Percentiles rank a stretch among this genome's conserved stretches.
These are phyloP conservation scores for Naumovozyma baii DNA, from an alignment of 805 yeast species.

Conservation along the genomic window DNA sequence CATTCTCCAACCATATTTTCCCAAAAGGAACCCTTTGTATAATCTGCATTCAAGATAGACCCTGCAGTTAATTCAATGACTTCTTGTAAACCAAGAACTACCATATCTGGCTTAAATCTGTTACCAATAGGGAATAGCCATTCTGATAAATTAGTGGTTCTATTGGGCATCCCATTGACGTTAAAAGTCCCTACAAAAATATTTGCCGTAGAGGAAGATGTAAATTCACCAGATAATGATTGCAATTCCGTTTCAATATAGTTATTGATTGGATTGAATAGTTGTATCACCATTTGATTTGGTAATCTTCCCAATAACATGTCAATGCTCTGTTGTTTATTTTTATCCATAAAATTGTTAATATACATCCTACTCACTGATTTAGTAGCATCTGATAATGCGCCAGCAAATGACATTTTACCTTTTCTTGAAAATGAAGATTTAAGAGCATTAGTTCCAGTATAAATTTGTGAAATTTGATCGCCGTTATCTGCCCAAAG, in stretches of 20 bases:
- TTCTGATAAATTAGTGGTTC: conserved; percentile 44
- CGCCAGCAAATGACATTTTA: conserved; percentile 93
- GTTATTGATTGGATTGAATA: conserved; percentile 82
- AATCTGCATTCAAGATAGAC: conserved; percentile 76
- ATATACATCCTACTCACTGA: conserved; percentile 91
- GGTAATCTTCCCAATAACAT: conserved; percentile 71
- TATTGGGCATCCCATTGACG: conserved; percentile 56
- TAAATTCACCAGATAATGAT: conserved; percentile 38
- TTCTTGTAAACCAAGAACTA: conserved; percentile 86
- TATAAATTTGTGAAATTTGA: conserved; percentile 87
- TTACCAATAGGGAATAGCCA: conserved; percentile 79
- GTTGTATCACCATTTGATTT: conserved; percentile 54
- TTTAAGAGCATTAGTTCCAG: conserved; percentile 95
- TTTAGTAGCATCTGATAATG: conserved; percentile 89
- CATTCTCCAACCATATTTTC: conserved; percentile 55
- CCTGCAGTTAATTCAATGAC: conserved; percentile 88
- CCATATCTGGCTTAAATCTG: conserved; percentile 57
- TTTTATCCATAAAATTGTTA: conserved; percentile 87
- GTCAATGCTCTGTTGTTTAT: conserved; percentile 80
- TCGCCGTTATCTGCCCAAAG: conserved; percentile 99
- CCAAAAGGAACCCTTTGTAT: conserved; percentile 69
- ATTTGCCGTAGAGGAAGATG: conserved; percentile 47
- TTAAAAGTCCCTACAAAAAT: conserved; percentile 82
- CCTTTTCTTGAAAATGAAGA: conserved; percentile 91
- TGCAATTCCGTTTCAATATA: conserved; percentile 54